Evolutionary conservation across 345 rosid genomes (phyloP).

Genomic region (Arabis alpina): DNA sequence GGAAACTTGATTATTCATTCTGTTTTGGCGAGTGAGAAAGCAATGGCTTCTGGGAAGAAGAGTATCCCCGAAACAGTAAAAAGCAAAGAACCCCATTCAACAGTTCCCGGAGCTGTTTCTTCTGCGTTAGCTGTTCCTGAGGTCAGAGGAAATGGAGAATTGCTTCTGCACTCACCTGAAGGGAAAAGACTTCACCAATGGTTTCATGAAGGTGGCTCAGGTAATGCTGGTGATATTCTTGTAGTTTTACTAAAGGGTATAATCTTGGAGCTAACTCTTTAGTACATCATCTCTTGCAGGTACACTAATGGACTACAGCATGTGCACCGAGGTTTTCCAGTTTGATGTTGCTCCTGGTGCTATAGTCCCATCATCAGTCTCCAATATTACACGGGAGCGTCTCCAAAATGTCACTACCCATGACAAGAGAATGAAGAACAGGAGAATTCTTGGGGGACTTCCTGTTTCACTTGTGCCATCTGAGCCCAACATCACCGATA

Average conservation of each 20-base stretch:
- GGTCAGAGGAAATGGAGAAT: conserved; percentile 49
- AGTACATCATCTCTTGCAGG: conserved; percentile 50
- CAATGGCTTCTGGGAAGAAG: conserved; percentile 54
- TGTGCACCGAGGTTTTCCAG: conserved; percentile 94
- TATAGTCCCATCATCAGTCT: conserved; percentile 68
- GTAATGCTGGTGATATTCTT: conserved; percentile 44
- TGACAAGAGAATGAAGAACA: conserved; percentile 55
- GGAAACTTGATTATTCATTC: conserved; percentile 97
- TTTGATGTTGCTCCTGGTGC: conserved; percentile 76
- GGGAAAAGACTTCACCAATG: conserved; percentile 85
- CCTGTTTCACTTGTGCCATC: conserved; percentile 61
- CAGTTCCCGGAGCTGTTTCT: conserved; percentile 50
- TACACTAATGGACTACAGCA: conserved; percentile 84
- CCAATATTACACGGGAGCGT: conserved; percentile 57
- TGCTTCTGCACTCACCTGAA: conserved; percentile 59
- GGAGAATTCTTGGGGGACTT: conserved; percentile 69
- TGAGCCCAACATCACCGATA: conserved; percentile 53
- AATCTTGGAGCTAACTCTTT: not conserved
- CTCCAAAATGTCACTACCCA: conserved; percentile 49
- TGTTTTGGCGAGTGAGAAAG: conserved; percentile 90
- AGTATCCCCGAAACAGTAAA: conserved; percentile 44
- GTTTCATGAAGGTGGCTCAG: conserved; percentile 97
- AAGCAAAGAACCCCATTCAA: conserved; percentile 52
- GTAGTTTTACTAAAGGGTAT: not conserved
- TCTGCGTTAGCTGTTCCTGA: conserved; percentile 71